These are phyloP conservation scores for Arthrocladium fulminans DNA, from an alignment of 2,329 filamentous ascomycete species.

Conservation along the genomic window DNA sequence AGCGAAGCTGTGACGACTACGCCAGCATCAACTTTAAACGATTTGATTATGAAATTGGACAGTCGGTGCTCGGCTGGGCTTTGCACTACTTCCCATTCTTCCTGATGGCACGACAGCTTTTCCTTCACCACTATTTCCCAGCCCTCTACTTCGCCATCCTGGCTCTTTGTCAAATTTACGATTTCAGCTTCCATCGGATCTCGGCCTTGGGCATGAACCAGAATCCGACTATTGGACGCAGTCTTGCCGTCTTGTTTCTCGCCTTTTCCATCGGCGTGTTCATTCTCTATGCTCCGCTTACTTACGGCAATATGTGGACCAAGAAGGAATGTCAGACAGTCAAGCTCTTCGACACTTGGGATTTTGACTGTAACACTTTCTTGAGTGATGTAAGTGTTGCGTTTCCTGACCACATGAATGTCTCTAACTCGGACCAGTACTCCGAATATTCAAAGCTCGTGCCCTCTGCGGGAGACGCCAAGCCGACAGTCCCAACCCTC, in stretches of 20 bases:
- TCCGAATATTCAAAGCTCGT: conserved; percentile 30
- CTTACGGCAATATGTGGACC: conserved; percentile 93
- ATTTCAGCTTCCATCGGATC: conserved; percentile 71
- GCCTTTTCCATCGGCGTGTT: conserved; percentile 67
- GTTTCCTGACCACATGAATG: neutral
- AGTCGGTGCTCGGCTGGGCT: conserved; percentile 83
- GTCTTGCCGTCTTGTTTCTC: conserved; percentile 65
- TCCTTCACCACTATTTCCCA: conserved; percentile 97
- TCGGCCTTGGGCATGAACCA: conserved; percentile 58
- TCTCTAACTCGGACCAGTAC: conserved; percentile 12
- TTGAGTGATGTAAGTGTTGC: conserved; percentile 64
- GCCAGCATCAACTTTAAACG: conserved; percentile 75
- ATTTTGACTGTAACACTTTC: conserved; percentile 98
- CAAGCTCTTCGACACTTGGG: conserved; percentile 84
- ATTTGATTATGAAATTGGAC: conserved; percentile 94
- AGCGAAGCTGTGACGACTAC: conserved; percentile 86
- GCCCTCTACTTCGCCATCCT: conserved; percentile 93
- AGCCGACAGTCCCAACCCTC: conserved; percentile 16
- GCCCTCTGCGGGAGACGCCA: conserved; percentile 9
- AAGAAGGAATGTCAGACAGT: conserved; percentile 74
- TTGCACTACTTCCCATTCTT: conserved; percentile 99
- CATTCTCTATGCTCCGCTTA: conserved; percentile 73
- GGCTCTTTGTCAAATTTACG: conserved; percentile 77
- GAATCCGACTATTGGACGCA: conserved; percentile 63
- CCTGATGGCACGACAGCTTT: conserved; percentile 95